Conservation (phyloP, 371 early-diverging fungal species). For the Haplosporangium sp. region DNA sequence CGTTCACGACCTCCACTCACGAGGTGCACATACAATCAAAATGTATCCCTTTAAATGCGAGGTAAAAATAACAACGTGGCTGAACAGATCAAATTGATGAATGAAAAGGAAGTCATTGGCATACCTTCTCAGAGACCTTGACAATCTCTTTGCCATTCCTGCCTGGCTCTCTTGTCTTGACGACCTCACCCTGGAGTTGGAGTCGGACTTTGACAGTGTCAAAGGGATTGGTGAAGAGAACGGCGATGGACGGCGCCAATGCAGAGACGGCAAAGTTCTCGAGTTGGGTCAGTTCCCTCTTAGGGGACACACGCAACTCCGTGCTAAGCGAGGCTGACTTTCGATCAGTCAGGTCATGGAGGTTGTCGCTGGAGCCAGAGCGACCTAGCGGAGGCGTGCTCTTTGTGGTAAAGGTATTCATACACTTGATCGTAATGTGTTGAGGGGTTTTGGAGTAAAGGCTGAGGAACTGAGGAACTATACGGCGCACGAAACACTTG, state of each 20-base stretch:
- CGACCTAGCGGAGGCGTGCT: constrained; percentile 51
- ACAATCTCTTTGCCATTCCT: constrained; percentile 52
- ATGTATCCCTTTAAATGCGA: constrained; percentile 9
- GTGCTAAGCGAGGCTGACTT: constrained; percentile 13
- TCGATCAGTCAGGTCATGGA: constrained; percentile 13
- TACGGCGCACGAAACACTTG: no score
- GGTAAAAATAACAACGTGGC: constrained; percentile 2
- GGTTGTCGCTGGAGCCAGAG: constrained; percentile 33
- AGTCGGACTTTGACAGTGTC: constrained; percentile 76
- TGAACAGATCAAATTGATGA: constrained; percentile 8
- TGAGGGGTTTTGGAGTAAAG: background rate
- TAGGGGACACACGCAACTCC: constrained; percentile 3
- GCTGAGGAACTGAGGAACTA: background rate
- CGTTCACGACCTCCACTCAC: constrained; percentile 21
- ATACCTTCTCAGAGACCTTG: constrained; percentile 54
- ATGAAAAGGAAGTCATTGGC: background rate
- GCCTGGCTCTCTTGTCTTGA: constrained; percentile 51
- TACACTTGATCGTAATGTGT: background rate
- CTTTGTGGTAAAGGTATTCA: constrained; percentile 56
- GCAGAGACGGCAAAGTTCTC: constrained; percentile 68
- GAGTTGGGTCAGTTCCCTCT: constrained; percentile 46
- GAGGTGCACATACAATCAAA: constrained; percentile 17
- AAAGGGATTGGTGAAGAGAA: constrained; percentile 76
- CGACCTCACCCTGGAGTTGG: constrained; percentile 70
- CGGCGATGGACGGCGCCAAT: constrained; percentile 67